Base-by-base conservation (phyloP, 2,329 filamentous ascomycete species). In the Arachnopeziza araneosa region DNA sequence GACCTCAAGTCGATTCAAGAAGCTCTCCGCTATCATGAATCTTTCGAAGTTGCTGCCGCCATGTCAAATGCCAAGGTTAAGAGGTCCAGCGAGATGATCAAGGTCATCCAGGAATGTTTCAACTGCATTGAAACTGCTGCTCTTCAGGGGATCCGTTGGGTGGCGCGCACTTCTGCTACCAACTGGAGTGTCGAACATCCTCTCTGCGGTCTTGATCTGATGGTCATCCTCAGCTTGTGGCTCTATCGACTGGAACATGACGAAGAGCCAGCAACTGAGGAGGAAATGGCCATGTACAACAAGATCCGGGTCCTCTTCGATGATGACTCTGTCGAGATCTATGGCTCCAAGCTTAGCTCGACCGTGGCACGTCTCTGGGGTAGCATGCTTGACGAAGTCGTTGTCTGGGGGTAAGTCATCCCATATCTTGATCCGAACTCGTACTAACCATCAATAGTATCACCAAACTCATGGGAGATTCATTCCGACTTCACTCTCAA, bases 181-280 rank as follows among this genome's bases (percentile, higher is more conserved):
- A 98, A 98, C 77, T 99, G 95, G 95, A 98, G 93, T 74, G 91
- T 98, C 63, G 95, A 99, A 79, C 93, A 99, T 75, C 93, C 95
- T 56, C 86, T 99, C 60, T 97, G 93, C 72, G 93, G 93, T 64
- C 86, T 99, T 79, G 95, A 99, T 75, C 83, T 98, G 67, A 96
- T 99, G 86, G 95, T 98, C 74, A 95, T 97, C 69, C 87, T 99
- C 69, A 97, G 91, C 71, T 82, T 98, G 68, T 99, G 95, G 95
- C 88, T 99, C 70, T 98, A 97, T 80, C 92, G 93, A 78, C 88
- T 99, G 80, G 95, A 99, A 88, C 93, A 98, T 79, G 95, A 99
- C 80, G 93, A 96, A 66, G 93, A 98, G 79, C 87, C 88, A 24
- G 89, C 91, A 36, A 90, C 86, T 30, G 88, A 90, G 67, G 91